phyloP scores from a whole-genome alignment of 495 filamentous ascomycete genomes.

The Penicillium bialowiezense region DNA sequence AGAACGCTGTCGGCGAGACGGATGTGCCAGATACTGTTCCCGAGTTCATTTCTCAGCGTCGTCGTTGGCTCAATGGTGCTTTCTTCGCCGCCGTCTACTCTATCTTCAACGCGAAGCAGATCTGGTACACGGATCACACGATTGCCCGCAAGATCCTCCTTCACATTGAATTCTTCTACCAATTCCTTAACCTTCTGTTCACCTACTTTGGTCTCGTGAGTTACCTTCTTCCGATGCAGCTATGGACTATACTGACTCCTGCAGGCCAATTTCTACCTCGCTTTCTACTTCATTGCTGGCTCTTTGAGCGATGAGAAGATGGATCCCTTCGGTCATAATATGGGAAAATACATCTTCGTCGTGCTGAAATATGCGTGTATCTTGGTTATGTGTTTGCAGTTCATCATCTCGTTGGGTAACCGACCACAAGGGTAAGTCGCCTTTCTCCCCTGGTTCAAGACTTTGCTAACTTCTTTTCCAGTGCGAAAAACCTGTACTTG shows the following conservation, averaged over 20 bases:
- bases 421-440: constrained; percentile 77
- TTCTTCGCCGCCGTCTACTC: constrained; percentile 99
- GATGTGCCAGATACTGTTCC: constrained; percentile 78
- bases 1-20: constrained; percentile 91
- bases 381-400: constrained; percentile 87
- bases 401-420: constrained; percentile 98
- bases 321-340: constrained; percentile 86
- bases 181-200: constrained; percentile 85
- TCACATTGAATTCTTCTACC: constrained; percentile 95
- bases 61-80: constrained; percentile 96
- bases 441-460: background rate
- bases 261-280: constrained; percentile 95
- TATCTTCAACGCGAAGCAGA: constrained; percentile 87
- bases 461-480: constrained; percentile 19
- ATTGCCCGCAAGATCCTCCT: constrained; percentile 83
- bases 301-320: constrained; percentile 77
- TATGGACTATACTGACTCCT: background rate
- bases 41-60: constrained; percentile 93
- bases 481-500: constrained; percentile 86
- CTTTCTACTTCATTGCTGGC: constrained; percentile 97
- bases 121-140: constrained; percentile 94
- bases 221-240: constrained; percentile 4
- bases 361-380: constrained; percentile 82
- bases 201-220: constrained; percentile 90
- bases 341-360: constrained; percentile 81